Percentiles rank a stretch among this genome's conserved stretches.
These are phyloP conservation scores for Biscogniauxia mediterranea DNA, from an alignment of 2,329 filamentous ascomycete species.

Conservation along the genomic window DNA sequence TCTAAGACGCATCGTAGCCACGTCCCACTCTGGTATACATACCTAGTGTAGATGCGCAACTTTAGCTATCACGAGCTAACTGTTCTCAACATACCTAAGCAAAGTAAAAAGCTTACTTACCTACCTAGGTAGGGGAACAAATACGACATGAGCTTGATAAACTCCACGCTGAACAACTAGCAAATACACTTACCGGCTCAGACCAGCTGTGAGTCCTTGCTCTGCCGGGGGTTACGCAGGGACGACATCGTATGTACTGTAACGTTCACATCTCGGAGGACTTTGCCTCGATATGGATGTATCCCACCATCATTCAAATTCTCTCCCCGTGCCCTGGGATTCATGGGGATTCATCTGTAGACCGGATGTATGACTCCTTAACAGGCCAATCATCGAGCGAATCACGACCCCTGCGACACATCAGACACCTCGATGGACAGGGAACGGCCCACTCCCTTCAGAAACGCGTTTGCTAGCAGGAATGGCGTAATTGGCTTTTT, in stretches of 20 bases:
- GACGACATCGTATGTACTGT: neutral
- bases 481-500: neutral
- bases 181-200: neutral
- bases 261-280: neutral
- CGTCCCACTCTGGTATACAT: too few relatives aligned
- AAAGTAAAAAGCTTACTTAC: too few relatives aligned
- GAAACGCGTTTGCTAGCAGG: neutral
- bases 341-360: too few relatives aligned
- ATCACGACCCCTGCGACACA: neutral
- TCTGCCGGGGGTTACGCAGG: neutral
- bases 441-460: neutral
- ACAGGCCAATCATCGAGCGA: neutral
- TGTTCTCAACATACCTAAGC: too few relatives aligned
- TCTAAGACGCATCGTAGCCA: too few relatives aligned
- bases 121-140: too few relatives aligned
- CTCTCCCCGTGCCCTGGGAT: neutral
- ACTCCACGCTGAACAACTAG: neutral
- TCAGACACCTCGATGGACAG: neutral
- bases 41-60: too few relatives aligned
- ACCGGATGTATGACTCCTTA: neutral
- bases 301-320: neutral
- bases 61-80: too few relatives aligned
- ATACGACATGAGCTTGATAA: neutral
- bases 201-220: neutral
- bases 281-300: neutral